Conservation (phyloP, 345 rosid genomes). For the Camelina hispida region DNA sequence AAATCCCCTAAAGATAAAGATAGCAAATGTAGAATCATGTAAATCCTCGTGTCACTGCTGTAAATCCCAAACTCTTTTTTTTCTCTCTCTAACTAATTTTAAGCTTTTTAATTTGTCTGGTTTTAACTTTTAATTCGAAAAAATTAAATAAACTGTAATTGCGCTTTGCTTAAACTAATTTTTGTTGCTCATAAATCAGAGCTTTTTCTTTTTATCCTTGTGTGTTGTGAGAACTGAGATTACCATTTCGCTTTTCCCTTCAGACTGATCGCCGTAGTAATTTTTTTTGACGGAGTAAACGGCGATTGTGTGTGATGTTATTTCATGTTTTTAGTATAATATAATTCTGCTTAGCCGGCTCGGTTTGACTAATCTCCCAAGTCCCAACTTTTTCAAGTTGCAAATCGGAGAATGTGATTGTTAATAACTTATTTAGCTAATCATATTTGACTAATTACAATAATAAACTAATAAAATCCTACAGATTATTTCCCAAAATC, state of each 20-base stretch:
- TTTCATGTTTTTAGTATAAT: not conserved
- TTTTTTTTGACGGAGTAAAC: not conserved
- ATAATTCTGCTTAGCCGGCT: not conserved
- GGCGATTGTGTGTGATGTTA: not conserved
- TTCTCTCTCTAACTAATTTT: not conserved
- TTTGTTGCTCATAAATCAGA: constrained; percentile 34
- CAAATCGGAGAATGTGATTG: not conserved
- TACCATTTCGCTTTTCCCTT: not conserved
- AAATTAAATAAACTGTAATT: constrained; percentile 33
- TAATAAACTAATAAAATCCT: not conserved
- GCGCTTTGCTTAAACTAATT: constrained; percentile 24
- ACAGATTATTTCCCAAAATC: not conserved
- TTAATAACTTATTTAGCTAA: not conserved
- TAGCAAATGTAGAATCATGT: constrained; percentile 79
- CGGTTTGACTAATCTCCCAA: not conserved
- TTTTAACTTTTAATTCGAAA: not conserved
- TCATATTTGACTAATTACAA: not conserved
- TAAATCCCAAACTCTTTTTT: constrained; percentile 28
- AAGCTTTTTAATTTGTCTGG: not conserved
- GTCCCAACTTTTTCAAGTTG: not conserved
- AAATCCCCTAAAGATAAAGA: constrained; percentile 64
- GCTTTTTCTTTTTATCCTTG: not conserved
- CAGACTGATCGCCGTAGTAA: not conserved
- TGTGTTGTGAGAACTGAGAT: not conserved
- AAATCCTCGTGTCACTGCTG: constrained; percentile 43